phyloP scores from a whole-genome alignment of 2,329 filamentous ascomycete species.

The Zopfia rhizophila region DNA sequence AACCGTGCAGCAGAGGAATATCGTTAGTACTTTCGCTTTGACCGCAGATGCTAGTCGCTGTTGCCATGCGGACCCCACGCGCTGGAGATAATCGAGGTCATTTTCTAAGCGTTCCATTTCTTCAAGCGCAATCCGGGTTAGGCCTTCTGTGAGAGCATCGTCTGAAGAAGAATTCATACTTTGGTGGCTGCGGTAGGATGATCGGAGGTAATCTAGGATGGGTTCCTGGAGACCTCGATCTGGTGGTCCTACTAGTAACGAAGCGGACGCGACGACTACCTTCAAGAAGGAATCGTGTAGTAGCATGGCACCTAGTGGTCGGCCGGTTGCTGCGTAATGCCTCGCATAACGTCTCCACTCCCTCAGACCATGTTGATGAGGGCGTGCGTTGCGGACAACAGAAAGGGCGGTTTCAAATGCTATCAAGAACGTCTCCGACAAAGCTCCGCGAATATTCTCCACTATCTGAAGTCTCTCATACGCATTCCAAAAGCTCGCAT shows the following conservation, averaged over 20 bases:
- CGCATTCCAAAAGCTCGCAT: slow-evolving; percentile 83
- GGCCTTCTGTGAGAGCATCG: slow-evolving; percentile 59
- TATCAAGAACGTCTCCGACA: slow-evolving; percentile 87
- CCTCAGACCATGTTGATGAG: slow-evolving; percentile 71
- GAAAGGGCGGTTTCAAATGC: slow-evolving; percentile 91
- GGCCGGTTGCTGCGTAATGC: slow-evolving; percentile 81
- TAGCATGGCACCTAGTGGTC: slow-evolving; percentile 90
- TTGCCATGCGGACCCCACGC: slow-evolving; percentile 82
- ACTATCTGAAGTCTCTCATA: slow-evolving; percentile 79
- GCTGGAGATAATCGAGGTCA: slow-evolving; percentile 86
- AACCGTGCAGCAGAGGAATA: slow-evolving; percentile 85
- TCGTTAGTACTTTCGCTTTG: slow-evolving; percentile 82
- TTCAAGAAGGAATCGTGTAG: slow-evolving; percentile 89
- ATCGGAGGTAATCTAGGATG: slow-evolving; percentile 74
- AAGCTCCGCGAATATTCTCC: slow-evolving; percentile 73
- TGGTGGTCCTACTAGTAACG: slow-evolving; percentile 74
- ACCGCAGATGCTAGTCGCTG: slow-evolving; percentile 87
- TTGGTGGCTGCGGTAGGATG: slow-evolving; percentile 28
- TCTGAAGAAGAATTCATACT: slow-evolving; percentile 31
- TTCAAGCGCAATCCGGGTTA: slow-evolving; percentile 79
- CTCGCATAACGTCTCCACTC: slow-evolving; percentile 90
- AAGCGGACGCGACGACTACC: slow-evolving; percentile 81
- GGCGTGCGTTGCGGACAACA: slow-evolving; percentile 82
- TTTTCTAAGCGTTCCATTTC: slow-evolving; percentile 90
- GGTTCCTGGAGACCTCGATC: slow-evolving; percentile 69